Base-by-base conservation (phyloP, 805 yeast genomes). In the Peterozyma xylosa region DNA sequence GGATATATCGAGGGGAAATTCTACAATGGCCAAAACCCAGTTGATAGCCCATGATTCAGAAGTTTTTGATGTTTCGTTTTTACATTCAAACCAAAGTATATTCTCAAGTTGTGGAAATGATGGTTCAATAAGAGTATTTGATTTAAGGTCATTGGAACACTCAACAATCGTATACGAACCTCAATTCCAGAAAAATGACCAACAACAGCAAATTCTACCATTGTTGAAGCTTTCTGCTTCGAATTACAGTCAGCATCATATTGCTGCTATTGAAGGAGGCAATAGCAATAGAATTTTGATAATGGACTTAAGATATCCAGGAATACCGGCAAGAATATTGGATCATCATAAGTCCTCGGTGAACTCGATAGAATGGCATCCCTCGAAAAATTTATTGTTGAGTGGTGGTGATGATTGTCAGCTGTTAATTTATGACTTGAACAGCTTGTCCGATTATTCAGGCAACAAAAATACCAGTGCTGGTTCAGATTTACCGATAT, bases 31-130 rank as follows among this genome's bases (percentile, higher is more conserved):
- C 13, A 86, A 84, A 57, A 91, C 98, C 1, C 97, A 93, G 64
- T 70, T 93, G 39, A 93, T 93, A 50, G 98, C 99, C 0, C 99
- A 93, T 62, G 99, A 93, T 59, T 79, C 83, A 50, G 97, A 89
- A 61, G 99, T 93, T 3, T 87, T 78, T 59, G 99, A 93, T 59
- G 98, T 90, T 30, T 77, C 85, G 49, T 93, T 89, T 59, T 66
- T 90, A 41, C 78, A 83, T 41, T 80, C 81, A 14, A 77, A 86
- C 33, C 78, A 83, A 38, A 74, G 84, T 55, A 73, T 90, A 27
- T 93, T 93, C 63, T 86, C 96, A 39, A 83, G 93, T 43, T 96
- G 91, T 43, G 96, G 97, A 2, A 90, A 89, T 42, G 99, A 93
- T 63, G 99, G 99, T 0, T 83, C 95, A 14, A 86, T 90, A 58